Evolutionary conservation across 129 eudicot species (phyloP).

Genomic region (Pulicaria dysenterica): DNA sequence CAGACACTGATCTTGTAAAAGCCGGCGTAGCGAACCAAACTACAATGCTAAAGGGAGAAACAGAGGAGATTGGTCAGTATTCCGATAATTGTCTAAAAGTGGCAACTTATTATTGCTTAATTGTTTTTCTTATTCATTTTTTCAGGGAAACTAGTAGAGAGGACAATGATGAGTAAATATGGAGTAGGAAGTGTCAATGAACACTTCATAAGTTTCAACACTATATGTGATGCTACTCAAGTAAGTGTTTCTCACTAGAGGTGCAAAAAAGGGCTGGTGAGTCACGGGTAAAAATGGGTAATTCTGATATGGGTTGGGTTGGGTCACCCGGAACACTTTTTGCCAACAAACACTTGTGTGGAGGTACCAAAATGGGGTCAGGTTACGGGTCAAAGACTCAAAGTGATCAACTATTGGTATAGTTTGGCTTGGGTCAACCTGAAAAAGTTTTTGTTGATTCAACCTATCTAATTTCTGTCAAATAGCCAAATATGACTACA

Average conservation of each 20-base stretch:
- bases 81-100: not conserved
- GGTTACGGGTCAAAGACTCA: too few species aligned
- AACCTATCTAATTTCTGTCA: too few species aligned
- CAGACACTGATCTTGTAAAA: slow-evolving; percentile 75
- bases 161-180: slow-evolving; percentile 82
- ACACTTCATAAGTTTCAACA: slow-evolving; percentile 88
- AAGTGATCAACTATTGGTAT: too few species aligned
- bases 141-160: slow-evolving; percentile 77
- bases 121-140: not conserved
- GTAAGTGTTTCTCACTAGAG: slow-evolving; percentile 36
- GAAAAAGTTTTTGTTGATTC: too few species aligned
- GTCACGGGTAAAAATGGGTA: not conserved
- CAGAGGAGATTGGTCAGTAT: slow-evolving; percentile 77
- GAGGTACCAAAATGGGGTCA: too few species aligned
- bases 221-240: slow-evolving; percentile 95
- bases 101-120: slow-evolving; percentile 11
- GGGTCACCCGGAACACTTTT: not conserved
- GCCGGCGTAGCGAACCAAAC: slow-evolving; percentile 92
- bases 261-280: not conserved
- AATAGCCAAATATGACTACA: too few species aligned
- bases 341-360: too few species aligned
- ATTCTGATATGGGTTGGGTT: not conserved
- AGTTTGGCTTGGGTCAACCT: too few species aligned
- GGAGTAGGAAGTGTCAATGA: slow-evolving; percentile 73
- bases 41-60: slow-evolving; percentile 94